phyloP scores from a whole-genome alignment of 495 filamentous ascomycete genomes.

The Saxophila tyrrhenica region DNA sequence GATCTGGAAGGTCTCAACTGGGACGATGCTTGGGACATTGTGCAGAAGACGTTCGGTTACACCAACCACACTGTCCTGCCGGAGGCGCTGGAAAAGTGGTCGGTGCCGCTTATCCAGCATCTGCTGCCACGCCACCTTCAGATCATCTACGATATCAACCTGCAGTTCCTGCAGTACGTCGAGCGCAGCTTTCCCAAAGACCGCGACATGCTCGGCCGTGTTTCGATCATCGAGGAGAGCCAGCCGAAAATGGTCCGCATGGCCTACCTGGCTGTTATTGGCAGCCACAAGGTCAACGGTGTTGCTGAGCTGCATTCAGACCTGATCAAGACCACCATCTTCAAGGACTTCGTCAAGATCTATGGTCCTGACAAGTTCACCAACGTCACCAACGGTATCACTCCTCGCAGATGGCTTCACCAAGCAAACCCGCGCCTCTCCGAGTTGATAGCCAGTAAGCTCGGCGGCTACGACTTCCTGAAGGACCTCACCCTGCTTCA shows the following conservation, averaged over 20 bases:
- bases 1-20: conserved; percentile 85
- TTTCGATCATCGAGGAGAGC: conserved; percentile 95
- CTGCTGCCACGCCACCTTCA: conserved; percentile 89
- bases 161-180: conserved; percentile 80
- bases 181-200: conserved; percentile 86
- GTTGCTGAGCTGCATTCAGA: conserved; percentile 96
- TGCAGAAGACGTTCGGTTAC: conserved; percentile 70
- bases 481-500: conserved; percentile 78
- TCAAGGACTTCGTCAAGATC: conserved; percentile 93
- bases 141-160: conserved; percentile 97
- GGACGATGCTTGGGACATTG: conserved; percentile 79
- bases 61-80: conserved; percentile 97
- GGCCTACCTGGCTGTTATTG: conserved; percentile 89
- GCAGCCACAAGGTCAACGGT: conserved; percentile 98
- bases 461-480: conserved; percentile 70
- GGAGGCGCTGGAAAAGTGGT: conserved; percentile 97
- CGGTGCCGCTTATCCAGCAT: conserved; percentile 82
- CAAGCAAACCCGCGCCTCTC: conserved; percentile 92
- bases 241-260: conserved; percentile 98
- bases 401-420: conserved; percentile 88
- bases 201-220: conserved; percentile 66
- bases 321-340: conserved; percentile 93
- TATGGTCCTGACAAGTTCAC: conserved; percentile 96
- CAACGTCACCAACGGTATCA: conserved; percentile 97
- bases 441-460: conserved; percentile 80